Evolutionary conservation across 75 land plant genomes (phyloP), one percentile per base, ranked within the genome.

Genomic region (Azolla pinnata): DNA sequence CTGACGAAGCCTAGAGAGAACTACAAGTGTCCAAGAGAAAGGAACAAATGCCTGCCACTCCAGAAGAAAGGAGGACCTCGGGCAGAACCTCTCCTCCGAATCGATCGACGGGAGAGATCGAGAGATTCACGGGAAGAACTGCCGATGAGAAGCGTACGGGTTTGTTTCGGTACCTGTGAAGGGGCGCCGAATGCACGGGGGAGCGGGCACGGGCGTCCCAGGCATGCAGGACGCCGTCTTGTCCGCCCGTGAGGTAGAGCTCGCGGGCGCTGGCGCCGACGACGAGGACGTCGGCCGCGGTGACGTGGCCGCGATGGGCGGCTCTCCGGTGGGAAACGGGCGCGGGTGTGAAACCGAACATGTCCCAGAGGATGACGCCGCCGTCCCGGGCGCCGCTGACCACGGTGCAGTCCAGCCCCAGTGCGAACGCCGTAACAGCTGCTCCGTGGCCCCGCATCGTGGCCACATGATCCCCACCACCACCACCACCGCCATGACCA

Each of bases 341-440:
- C 16, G 63, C 46, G 35, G 32, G 46, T 23, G 55, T 60, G 21
- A 33, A 46, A 8, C 52, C 56, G n/a, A n/a, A n/a, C n/a, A n/a
- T n/a, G 48, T 71, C 69, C 74, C 74, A 71, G 27, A 71, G 44
- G 9, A 71, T 59, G 10, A 71, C 62, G 33, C 58, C 56, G 29
- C 74, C 74, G 14, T 71, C 74, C 38, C 74, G 49, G 18, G 57
- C 65, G 29, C 74, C 74, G 44, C 74, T 71, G 29, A 65, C 68
- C 17, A 71, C 27, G 0, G 57, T 31, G 20, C 56, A 49, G n/a
- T 44, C 35, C 18, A 62, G 53, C 49, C 68, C 57, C 27, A 64
- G 1, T 45, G 55, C 47, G 31, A 71, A 65, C 8, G 54, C 74
- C 62, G 65, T 56, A 1, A 71, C 74, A 4, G 74, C 56, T 18